Evolutionary conservation across 2,329 filamentous ascomycete species (phyloP).

Genomic region (Diaporthe humulicola): DNA sequence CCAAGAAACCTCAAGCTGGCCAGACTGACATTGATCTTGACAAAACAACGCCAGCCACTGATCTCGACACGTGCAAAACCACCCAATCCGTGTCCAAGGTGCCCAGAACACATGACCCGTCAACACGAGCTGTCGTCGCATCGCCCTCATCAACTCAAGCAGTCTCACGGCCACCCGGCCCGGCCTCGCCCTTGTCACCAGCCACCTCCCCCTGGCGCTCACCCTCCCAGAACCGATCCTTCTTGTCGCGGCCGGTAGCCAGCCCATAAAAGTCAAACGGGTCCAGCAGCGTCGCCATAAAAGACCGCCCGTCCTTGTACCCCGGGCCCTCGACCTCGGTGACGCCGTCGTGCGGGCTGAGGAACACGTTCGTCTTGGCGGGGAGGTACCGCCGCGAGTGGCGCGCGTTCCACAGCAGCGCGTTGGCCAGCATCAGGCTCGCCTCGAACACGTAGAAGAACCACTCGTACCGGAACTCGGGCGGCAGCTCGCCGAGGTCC

Average conservation of each 20-base stretch:
- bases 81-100: not conserved
- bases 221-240: conserved; percentile 45
- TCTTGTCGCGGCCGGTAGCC: conserved; percentile 42
- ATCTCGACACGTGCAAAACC: not conserved
- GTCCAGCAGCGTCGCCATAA: conserved; percentile 45
- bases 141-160: not conserved
- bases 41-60: not conserved
- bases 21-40: not conserved
- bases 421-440: conserved; percentile 55
- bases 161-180: not conserved
- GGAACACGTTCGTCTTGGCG: conserved; percentile 50
- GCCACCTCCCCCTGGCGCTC: conserved; percentile 4
- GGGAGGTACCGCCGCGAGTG: conserved; percentile 57
- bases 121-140: not conserved
- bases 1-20: not conserved
- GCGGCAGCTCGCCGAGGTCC: conserved; percentile 47
- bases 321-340: conserved; percentile 51
- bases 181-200: not conserved
- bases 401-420: conserved; percentile 53
- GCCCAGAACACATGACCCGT: not conserved
- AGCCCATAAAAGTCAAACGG: conserved; percentile 47
- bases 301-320: conserved; percentile 48
- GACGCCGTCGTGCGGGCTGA: conserved; percentile 55
- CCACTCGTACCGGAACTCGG: conserved; percentile 58
- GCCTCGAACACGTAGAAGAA: conserved; percentile 62